Percentiles rank a stretch among this genome's conserved stretches.
Evolutionary conservation across 371 early-diverging fungal genomes (phyloP).

Genomic region (Apophysomyces ossiformis): DNA sequence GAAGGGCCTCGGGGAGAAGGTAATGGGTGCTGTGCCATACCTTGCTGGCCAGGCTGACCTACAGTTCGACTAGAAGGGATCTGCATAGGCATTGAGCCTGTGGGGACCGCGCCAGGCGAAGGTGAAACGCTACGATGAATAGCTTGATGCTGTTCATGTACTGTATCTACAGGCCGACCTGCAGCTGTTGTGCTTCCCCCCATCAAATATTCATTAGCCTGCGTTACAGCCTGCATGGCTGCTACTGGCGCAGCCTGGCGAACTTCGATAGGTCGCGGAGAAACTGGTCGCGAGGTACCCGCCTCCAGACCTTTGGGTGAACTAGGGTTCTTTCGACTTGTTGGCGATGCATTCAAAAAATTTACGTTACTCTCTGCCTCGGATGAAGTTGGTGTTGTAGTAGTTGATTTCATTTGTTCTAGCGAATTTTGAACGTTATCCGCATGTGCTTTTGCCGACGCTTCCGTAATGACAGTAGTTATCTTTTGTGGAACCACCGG

Average conservation of each 20-base stretch:
- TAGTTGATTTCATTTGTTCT: background rate
- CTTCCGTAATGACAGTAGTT: slow-evolving; percentile 13
- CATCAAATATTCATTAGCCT: slow-evolving; percentile 18
- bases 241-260: slow-evolving; percentile 21
- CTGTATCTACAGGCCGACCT: background rate
- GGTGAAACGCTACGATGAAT: background rate
- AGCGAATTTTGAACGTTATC: background rate
- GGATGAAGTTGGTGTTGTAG: background rate
- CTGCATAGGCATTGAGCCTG: background rate
- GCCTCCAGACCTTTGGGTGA: slow-evolving; percentile 6
- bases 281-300: slow-evolving; percentile 19
- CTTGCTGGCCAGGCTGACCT: background rate
- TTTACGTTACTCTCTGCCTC: background rate
- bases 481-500: slow-evolving; percentile 38
- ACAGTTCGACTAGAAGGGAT: background rate
- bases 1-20: slow-evolving; percentile 1
- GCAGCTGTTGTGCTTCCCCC: background rate
- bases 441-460: background rate
- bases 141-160: background rate
- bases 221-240: slow-evolving; percentile 25
- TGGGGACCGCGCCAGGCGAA: background rate
- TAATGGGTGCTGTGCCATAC: slow-evolving; percentile 6
- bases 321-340: background rate
- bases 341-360: background rate
- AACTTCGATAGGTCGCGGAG: slow-evolving; percentile 23